Evolutionary conservation across 345 rosid genomes (phyloP).

Genomic region (Aurinia saxatilis): DNA sequence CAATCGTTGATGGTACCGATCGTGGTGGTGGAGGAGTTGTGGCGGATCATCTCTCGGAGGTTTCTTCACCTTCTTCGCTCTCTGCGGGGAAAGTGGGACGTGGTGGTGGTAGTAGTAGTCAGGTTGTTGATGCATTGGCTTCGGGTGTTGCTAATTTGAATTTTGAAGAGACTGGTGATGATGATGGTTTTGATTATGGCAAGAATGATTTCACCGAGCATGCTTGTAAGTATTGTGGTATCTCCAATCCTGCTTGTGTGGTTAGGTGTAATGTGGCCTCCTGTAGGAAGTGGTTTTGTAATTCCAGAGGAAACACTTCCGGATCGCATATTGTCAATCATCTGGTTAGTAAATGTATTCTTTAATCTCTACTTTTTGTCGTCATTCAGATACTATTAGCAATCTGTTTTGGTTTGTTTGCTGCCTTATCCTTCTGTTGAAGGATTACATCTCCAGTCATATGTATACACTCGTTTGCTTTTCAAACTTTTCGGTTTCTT

Average conservation of each 20-base stretch:
- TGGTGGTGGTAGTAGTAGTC: constrained; percentile 39
- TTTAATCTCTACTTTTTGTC: background rate
- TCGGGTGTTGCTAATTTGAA: constrained; percentile 75
- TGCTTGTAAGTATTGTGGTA: constrained; percentile 94
- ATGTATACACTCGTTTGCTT: background rate
- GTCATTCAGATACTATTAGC: background rate
- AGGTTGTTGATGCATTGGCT: constrained; percentile 68
- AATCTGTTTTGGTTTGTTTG: constrained; percentile 2
- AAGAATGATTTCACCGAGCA: constrained; percentile 85
- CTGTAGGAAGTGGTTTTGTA: constrained; percentile 98
- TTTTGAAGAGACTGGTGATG: constrained; percentile 96
- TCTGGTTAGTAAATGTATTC: constrained; percentile 50
- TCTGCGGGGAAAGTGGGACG: constrained; percentile 42
- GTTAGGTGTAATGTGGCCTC: constrained; percentile 98
- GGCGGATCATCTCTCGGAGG: constrained; percentile 45
- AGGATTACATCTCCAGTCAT: background rate
- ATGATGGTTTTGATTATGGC: constrained; percentile 62
- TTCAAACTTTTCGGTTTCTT: background rate
- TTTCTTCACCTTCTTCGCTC: constrained; percentile 54
- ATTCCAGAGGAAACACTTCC: constrained; percentile 96
- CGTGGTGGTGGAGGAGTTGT: constrained; percentile 21
- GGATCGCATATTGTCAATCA: constrained; percentile 99
- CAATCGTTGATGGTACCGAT: constrained; percentile 39
- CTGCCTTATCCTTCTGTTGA: background rate
- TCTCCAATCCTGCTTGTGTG: constrained; percentile 95